Evolutionary conservation across 306 rosid species (phyloP).

Genomic region (Potentilla sterilis): DNA sequence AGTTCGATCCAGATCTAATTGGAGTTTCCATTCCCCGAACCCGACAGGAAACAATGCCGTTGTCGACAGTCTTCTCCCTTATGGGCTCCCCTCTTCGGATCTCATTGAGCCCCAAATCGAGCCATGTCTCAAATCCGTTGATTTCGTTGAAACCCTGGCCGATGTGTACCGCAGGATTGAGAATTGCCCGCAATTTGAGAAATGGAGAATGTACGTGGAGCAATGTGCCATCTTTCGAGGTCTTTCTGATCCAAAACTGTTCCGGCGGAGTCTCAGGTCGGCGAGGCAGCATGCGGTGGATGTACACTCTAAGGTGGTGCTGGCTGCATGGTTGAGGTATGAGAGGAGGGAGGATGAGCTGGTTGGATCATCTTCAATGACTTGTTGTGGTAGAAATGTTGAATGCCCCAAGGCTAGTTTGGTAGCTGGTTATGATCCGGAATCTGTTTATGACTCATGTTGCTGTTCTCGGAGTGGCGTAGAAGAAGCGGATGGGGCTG

Average conservation of each 20-base stretch:
- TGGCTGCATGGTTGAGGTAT: constrained; percentile 66
- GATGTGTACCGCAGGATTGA: constrained; percentile 42
- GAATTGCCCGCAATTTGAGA: constrained; percentile 50
- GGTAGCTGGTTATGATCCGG: constrained; percentile 60
- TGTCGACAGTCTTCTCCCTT: constrained; percentile 53
- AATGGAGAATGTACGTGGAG: constrained; percentile 48
- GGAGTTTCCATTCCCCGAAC: constrained; percentile 31
- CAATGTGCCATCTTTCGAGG: constrained; percentile 60
- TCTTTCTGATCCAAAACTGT: constrained; percentile 52
- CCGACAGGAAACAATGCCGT: constrained; percentile 20
- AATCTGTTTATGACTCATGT: constrained; percentile 58
- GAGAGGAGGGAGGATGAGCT: constrained; percentile 87
- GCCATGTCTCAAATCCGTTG: constrained; percentile 43
- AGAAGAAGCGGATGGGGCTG: not conserved
- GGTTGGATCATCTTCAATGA: constrained; percentile 51
- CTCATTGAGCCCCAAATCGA: constrained; percentile 65
- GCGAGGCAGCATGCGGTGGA: constrained; percentile 77
- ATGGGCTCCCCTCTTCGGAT: constrained; percentile 61
- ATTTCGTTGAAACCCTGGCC: constrained; percentile 48
- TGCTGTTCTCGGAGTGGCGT: constrained; percentile 29
- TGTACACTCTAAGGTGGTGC: constrained; percentile 65
- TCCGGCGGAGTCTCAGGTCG: constrained; percentile 63
- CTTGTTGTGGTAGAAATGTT: constrained; percentile 62
- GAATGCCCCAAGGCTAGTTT: constrained; percentile 72
- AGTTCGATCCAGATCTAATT: constrained; percentile 41